Conservation (phyloP, 352 stramenopile species). For the Thalassiosira exigua region DNA sequence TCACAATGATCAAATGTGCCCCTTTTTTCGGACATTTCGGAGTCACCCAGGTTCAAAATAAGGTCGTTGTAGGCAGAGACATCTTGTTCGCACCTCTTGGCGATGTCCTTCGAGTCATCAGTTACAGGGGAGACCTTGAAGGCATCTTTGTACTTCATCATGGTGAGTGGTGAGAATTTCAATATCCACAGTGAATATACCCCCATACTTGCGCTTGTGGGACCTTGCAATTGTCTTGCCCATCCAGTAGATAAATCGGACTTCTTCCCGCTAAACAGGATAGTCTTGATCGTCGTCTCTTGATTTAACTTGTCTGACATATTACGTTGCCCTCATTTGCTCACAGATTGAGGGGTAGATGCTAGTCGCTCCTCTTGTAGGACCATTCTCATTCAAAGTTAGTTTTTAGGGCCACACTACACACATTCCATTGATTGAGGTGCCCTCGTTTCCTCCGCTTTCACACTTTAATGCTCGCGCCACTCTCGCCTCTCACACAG, state of each 20-base stretch:
- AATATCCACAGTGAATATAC: neutral
- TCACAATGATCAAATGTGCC: neutral
- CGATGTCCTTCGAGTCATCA: neutral
- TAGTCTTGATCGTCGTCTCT: constrained; percentile 2
- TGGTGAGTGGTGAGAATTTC: constrained; percentile 1
- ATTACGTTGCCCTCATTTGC: neutral
- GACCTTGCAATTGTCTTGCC: constrained; percentile 1
- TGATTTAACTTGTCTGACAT: constrained; percentile 1
- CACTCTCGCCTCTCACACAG: neutral
- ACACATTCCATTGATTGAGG: neutral
- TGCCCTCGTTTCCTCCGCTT: neutral
- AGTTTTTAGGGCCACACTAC: too few relatives aligned
- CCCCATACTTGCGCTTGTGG: constrained; percentile 2
- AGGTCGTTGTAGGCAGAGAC: neutral
- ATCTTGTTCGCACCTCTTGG: neutral
- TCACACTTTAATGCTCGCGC: constrained; percentile 1
- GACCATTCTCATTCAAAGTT: neutral
- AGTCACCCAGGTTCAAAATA: neutral
- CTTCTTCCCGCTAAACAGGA: constrained; percentile 3
- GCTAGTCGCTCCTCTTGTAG: neutral
- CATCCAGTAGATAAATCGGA: neutral
- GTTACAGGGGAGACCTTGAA: neutral
- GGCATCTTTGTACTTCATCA: neutral
- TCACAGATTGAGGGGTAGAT: constrained; percentile 1
- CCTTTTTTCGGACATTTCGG: neutral